Evolutionary conservation across 148 eudicot species (phyloP), one percentile per base, ranked within the genome.

Genomic region (Rhododendron henanense): DNA sequence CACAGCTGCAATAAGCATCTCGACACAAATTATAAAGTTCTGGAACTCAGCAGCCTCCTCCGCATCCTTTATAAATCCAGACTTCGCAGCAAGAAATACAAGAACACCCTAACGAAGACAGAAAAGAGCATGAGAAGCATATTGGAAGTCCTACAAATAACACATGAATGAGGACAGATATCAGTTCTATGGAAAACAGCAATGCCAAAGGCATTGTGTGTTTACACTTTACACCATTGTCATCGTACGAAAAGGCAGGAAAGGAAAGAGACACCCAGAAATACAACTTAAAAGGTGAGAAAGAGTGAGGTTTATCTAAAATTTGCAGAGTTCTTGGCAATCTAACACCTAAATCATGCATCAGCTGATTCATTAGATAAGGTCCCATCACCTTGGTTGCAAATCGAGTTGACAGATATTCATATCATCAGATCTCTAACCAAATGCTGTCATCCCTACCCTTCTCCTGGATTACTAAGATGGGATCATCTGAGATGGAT

Each of bases 1-100:
- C 78, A 89, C 79, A 31, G 99, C 99, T 83, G 99, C 99, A 88
- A 97, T 90, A 53, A 97, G 96, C 99, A 97, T 97, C 94, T 97
- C 99, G 41, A 97, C 94, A 88, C 99, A 97, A 69, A 97, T 88
- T 87, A 95, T 90, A 71, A 97, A 95, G 88, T 92, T 93, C 84
- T 97, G 99, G 83, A 97, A 93, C 77, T 94, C 92, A 47, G 99
- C 99, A 82, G 99, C 99, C 77, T 97, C 94, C 87, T 94, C 89
- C 28, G 98, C 90, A 83, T 95, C 90, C 87, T 92, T 90, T 84
- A 97, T 94, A 51, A 92, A 89, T 79, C 91, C 94, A 84, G 98
- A 87, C 89, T 95, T 97, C 63, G 99, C 99, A 78, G 97, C 97
- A 87, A 97, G 96, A 86, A 97, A 97, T 75, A 97, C 98, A 87